A percentile compares a stretch with the other conserved stretches of the same genome.
Conservation (phyloP, 306 rosid genomes). For the Castanea sativa region DNA sequence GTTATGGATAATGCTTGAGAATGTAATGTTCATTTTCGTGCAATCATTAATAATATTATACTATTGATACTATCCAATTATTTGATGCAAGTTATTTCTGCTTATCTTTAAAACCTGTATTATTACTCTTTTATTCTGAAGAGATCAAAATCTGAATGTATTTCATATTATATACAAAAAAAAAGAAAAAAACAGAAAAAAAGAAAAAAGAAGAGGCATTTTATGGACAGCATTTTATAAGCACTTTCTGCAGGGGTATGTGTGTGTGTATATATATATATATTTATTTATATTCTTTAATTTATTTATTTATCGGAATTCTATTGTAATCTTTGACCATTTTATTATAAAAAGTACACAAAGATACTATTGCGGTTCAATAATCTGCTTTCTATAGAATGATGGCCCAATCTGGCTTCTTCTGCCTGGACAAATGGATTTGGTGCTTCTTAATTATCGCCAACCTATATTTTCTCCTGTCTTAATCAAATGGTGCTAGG, state of each 20-base stretch:
- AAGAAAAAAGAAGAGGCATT: not conserved
- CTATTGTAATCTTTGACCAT: not conserved
- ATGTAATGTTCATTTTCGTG: not conserved
- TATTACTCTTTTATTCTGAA: not conserved
- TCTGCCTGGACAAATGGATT: no score
- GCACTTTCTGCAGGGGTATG: not conserved
- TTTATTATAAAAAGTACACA: not conserved
- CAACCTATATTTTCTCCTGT: no score
- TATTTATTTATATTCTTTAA: not conserved
- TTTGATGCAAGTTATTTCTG: slow-evolving; percentile 4
- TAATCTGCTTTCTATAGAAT: no score
- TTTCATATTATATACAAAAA: not conserved
- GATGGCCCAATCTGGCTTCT: no score
- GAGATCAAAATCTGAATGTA: not conserved
- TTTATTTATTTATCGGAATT: not conserved
- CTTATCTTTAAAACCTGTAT: not conserved
- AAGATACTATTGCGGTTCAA: no score
- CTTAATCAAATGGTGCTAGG: no score
- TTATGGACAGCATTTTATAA: not conserved
- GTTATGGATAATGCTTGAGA: slow-evolving; percentile 25
- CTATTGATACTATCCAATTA: not conserved
- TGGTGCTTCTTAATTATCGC: no score
- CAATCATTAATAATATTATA: not conserved
- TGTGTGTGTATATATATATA: no score
- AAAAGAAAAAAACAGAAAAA: accelerated